Evolutionary conservation across 208 protist genomes (phyloP), one percentile per base, ranked within the genome.

Genomic region (Acanthamoeba triangularis): DNA sequence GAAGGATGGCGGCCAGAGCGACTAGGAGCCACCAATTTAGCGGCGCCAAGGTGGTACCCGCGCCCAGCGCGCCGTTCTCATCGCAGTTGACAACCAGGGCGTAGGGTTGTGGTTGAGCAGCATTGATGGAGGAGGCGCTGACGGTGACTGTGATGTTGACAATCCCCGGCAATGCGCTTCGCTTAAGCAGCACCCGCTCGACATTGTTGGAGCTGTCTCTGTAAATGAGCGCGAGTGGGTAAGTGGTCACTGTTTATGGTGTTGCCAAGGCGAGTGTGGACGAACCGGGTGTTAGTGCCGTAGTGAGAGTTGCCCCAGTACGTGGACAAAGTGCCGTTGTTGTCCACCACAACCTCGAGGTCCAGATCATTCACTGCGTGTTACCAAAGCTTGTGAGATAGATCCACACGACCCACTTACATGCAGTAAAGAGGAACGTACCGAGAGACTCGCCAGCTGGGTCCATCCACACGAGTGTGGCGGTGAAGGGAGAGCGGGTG

Each of bases 401-500:
- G 33, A 52, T 18, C 2, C 13, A 91, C 16, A 49, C 13, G 8
- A 84, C 1, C 3, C 74, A 44, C 18, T 10, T 3, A 33, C 72
- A 80, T 20, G 35, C 35, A 7, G 7, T n/a, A n/a, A 80, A 10
- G 30, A 16, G 20, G 5, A 41, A 10, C 7, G 52, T 69, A 91
- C 85, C 85, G 0, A 93, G 87, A 20, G 52, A 14, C 13, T 67
- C 87, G 59, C 87, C 87, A 18, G 87, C 87, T 16, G 87, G 87
- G n/a, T 93, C 87, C 87, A 93, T 93, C 87, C 87, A 93, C 33
- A 93, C 87, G 33, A 93, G 61, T 1, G 87, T 93, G 59, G 65
- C 87, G 10, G 87, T 25, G 44, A 93, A 69, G 37, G 87, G n/a
- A 13, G 87, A 67, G 28, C 87, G 87, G 14, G 74, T 93, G 87